phyloP scores from a whole-genome alignment of 192 early-diverging fungal species.

The Lobosporangium transversale region DNA sequence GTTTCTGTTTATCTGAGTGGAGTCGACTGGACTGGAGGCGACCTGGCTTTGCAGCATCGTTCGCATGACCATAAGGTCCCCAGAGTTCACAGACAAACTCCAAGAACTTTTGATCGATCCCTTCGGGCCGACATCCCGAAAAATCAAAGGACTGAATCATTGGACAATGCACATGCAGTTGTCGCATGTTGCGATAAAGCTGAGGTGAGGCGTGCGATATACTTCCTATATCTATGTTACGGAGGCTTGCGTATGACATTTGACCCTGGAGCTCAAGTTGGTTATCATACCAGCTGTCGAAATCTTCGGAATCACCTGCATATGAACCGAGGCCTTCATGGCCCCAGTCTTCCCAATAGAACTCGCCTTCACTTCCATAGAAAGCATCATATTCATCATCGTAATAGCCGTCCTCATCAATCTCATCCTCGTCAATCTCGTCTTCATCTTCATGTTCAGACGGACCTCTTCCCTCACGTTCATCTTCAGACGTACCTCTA shows the following conservation, averaged over 20 bases:
- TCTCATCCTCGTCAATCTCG: constrained; percentile 5
- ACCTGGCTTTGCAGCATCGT: neutral
- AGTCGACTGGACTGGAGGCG: too few species aligned
- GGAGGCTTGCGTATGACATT: too few species aligned
- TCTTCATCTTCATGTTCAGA: too few species aligned
- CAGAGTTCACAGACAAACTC: constrained; percentile 18
- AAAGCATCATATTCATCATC: neutral
- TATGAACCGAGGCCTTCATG: neutral
- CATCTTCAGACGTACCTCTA: too few species aligned
- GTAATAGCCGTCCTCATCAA: constrained; percentile 2
- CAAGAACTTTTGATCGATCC: constrained; percentile 8
- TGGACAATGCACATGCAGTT: constrained; percentile 18
- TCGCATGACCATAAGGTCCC: neutral
- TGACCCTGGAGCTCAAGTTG: too few species aligned
- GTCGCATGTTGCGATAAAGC: constrained; percentile 4
- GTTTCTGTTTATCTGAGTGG: too few species aligned
- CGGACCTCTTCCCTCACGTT: too few species aligned
- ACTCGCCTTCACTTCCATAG: neutral
- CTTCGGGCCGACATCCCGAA: constrained; percentile 14
- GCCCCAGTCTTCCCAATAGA: neutral
- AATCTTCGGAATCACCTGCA: neutral
- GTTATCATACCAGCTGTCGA: too few species aligned
- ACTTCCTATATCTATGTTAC: too few species aligned
- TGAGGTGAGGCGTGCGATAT: too few species aligned
- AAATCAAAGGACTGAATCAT: constrained; percentile 38